phyloP scores from a whole-genome alignment of 73 alveolate species.

The Paramecium bursaria region DNA sequence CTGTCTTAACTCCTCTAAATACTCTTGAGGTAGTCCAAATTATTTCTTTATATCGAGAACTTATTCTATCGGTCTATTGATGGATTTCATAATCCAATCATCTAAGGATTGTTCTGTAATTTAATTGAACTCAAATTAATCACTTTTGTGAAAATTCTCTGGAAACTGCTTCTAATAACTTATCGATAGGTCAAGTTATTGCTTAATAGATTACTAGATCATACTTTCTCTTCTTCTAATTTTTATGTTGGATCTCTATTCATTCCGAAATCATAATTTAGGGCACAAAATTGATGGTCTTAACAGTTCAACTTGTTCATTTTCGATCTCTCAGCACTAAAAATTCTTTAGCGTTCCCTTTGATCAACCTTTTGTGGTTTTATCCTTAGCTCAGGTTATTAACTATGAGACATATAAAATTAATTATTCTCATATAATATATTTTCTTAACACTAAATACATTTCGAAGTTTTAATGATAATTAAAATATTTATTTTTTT shows the following conservation, averaged over 20 bases:
- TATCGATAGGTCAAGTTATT: neutral
- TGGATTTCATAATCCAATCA: constrained; percentile 46
- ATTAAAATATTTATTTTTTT: too few species aligned
- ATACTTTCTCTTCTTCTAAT: neutral
- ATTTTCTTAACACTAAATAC: too few species aligned
- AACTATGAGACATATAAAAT: too few species aligned
- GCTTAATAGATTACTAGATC: constrained; percentile 5
- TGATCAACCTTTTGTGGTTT: too few species aligned
- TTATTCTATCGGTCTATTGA: constrained; percentile 29
- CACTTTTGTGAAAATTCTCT: neutral
- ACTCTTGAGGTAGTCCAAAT: constrained; percentile 20
- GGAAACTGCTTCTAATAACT: neutral
- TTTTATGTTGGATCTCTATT: neutral
- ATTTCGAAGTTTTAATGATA: too few species aligned
- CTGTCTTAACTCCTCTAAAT: constrained; percentile 4
- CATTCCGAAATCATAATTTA: constrained; percentile 31
- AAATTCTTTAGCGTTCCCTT: too few species aligned
- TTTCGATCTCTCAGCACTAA: too few species aligned
- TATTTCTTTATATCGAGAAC: constrained; percentile 5
- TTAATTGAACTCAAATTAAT: neutral
- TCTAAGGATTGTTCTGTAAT: constrained; percentile 28
- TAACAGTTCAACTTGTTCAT: too few species aligned
- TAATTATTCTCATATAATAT: too few species aligned
- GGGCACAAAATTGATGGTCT: constrained; percentile 22
- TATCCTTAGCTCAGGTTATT: too few species aligned